phyloP scores from a whole-genome alignment of 768 basidiomycete species.

The Mycena albidolilacea region DNA sequence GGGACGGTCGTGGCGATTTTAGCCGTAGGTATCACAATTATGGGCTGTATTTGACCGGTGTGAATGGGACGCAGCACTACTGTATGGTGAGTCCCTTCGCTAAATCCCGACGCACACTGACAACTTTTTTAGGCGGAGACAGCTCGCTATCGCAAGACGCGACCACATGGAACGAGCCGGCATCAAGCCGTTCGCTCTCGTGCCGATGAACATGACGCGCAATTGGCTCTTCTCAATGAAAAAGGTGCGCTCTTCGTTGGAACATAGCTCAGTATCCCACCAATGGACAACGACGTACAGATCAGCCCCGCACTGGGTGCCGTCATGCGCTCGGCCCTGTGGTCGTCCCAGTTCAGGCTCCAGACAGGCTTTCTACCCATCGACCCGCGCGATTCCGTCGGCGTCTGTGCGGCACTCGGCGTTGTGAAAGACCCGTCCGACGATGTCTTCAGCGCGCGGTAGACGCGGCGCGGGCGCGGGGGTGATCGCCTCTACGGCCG shows the following conservation, averaged over 20 bases:
- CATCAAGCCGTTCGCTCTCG: neutral
- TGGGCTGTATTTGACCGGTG: neutral
- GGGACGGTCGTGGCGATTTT: neutral
- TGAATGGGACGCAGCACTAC: neutral
- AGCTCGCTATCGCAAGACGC: neutral
- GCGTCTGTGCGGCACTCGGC: neutral
- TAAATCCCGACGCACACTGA: neutral
- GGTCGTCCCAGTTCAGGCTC: neutral
- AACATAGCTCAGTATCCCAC: neutral
- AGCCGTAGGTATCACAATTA: neutral
- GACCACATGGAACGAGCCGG: neutral
- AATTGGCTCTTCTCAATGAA: neutral
- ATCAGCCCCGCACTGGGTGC: neutral
- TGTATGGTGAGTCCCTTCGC: neutral
- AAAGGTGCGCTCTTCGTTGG: neutral
- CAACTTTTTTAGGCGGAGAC: neutral
- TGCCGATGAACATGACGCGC: neutral
- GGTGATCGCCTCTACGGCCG: neutral
- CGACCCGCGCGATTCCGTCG: slow-evolving; percentile 1
- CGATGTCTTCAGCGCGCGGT: neutral
- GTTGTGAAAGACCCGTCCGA: neutral
- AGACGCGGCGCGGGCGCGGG: neutral
- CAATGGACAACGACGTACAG: neutral
- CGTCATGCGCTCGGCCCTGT: neutral
- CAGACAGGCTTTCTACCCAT: neutral